Evolutionary conservation across 495 filamentous ascomycete genomes (phyloP), one percentile per base, ranked within the genome.

Genomic region (Xylaria castorea): DNA sequence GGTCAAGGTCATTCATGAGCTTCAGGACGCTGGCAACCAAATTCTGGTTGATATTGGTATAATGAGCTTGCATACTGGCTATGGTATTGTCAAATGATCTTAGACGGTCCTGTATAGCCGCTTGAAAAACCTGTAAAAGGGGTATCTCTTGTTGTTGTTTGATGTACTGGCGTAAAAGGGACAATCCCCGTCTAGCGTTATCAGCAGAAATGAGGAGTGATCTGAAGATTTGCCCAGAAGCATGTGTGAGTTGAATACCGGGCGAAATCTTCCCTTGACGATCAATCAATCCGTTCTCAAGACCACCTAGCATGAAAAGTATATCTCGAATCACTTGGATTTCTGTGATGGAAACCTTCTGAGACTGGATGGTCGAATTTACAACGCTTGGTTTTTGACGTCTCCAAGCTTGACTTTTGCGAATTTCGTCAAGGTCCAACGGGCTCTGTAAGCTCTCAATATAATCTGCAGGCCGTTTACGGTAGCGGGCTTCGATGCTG

Each of bases 251-350:
- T 57, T 85, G 78, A 51, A 82, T 83, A 57, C 69, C 66, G 42
- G 80, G 68, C n/a, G 77, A 67, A 2, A 80, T 78, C 16, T 77
- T 71, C 58, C 74, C 77, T 44, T 80, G 78, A 20, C 83, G 75
- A 42, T 88, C 85, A 44, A 92, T 97, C 7, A 97, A 79, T 25
- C 89, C 91, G 0, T 93, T 97, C 46, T 91, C 88, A 25, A 97
- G 82, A 0, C 94, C 94, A 42, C 89, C 86, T 1, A 98, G 87
- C 94, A 97, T 95, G 74, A 92, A 95, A 1, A 97, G 83, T 1
- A 89, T 85, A 74, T 98, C 95, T 53, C 95, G 90, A 42, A 95
- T 83, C 5, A 90, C 79, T 68, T 95, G 92, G 2, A 92, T 82
- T 75, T 96, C 94, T 0, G 92, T 90, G 44, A 97, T 81, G 3